Evolutionary conservation across 371 early-diverging fungal species (phyloP), one percentile per base, ranked within the genome.

Genomic region (Rhizopus sp.): DNA sequence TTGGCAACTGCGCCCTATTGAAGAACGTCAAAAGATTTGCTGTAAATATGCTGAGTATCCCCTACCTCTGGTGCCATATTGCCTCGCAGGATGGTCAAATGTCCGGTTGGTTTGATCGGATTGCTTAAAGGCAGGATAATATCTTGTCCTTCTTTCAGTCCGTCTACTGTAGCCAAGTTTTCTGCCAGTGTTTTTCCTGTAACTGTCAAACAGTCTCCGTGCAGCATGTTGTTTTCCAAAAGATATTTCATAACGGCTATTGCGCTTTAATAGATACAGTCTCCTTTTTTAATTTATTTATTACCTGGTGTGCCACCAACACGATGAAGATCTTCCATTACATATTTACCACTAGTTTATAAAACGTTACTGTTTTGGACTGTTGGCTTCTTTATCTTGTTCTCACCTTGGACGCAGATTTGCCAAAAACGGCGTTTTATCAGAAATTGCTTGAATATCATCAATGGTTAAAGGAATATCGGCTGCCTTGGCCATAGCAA

Each of bases 111-210:
- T 71, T 92, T 93, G 77, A 93, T 83, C 3, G 93, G 93, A 40
- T 80, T 66, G 10, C 64, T 61, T 9, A 86, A 54, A 0, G 92
- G 88, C 7, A 70, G 69, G 59, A 93, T 87, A 46, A 93, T 80
- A 50, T 86, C 79, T 61, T 93, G 91, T 47, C 80, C 85, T 5
- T 69, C 69, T 16, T 66, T 60, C 16, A 97, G 70, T 15, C 79
- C 87, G 15, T 92, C 92, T 8, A 92, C 69, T 32, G 70, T 68
- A 53, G 70, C 75, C 64, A 97, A 70, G 77, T 97, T 97, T 78
- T 97, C 94, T 32, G 84, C 89, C 56, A 97, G 57, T 5, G 97
- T 93, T 73, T 93, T 92, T 52, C 97, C 97, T 5, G 97, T 97
- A 46, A 95, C 94, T 0, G 97, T 95, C 78, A 97, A 67, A 52